These are phyloP conservation scores for Arthrinium puccinioides DNA, from an alignment of 2,329 filamentous ascomycete species.

Conservation along the genomic window DNA sequence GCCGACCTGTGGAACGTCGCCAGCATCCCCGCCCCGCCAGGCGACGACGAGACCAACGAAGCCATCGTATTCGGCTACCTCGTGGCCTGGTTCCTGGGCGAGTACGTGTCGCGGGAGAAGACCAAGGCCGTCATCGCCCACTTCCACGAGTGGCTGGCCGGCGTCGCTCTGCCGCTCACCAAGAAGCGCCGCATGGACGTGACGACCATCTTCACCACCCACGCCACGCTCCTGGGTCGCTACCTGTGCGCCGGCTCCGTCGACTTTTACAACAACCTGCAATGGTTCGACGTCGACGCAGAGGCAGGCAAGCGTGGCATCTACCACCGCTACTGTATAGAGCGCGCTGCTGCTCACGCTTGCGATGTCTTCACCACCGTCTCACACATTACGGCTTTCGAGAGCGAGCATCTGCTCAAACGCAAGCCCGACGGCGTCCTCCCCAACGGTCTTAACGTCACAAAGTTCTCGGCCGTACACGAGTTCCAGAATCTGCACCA, in stretches of 20 bases:
- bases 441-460: conserved; percentile 95
- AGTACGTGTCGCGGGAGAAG: conserved; percentile 94
- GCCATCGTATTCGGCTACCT: conserved; percentile 96
- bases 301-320: conserved; percentile 97
- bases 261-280: conserved; percentile 98
- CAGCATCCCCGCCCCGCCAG: conserved; percentile 86
- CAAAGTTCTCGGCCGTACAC: conserved; percentile 96
- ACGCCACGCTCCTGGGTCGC: conserved; percentile 88
- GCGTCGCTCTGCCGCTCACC: conserved; percentile 83
- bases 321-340: conserved; percentile 97
- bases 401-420: conserved; percentile 95
- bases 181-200: conserved; percentile 94
- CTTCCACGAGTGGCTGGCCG: conserved; percentile 97
- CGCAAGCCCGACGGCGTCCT: conserved; percentile 94
- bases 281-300: conserved; percentile 91
- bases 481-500: conserved; percentile 98
- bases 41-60: conserved; percentile 93
- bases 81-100: conserved; percentile 95
- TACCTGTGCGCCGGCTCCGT: conserved; percentile 97
- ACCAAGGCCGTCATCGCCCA: conserved; percentile 90
- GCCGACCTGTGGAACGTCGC: conserved; percentile 88
- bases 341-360: conserved; percentile 84
- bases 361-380: conserved; percentile 98
- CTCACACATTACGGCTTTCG: conserved; percentile 96
- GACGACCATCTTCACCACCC: conserved; percentile 97